phyloP scores from a whole-genome alignment of 768 basidiomycete species.

The Tulasnella sp. region DNA sequence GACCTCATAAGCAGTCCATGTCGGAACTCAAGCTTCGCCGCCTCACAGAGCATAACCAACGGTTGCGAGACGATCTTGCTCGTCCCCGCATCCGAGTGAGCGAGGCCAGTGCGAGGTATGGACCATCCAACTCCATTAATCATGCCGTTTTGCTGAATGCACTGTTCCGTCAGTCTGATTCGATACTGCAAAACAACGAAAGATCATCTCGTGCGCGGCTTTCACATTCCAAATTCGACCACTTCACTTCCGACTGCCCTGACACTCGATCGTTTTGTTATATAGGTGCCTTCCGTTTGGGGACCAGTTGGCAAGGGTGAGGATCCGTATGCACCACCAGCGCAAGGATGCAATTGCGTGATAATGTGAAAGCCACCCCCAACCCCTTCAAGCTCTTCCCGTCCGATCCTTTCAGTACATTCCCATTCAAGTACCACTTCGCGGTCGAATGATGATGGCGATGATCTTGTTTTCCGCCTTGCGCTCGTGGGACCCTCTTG shows the following conservation, averaged over 20 bases:
- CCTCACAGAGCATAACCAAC: slow-evolving; percentile 85
- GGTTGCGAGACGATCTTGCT: slow-evolving; percentile 78
- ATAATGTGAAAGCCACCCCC: slow-evolving; percentile 35
- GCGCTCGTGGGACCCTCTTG: not conserved
- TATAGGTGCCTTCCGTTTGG: slow-evolving; percentile 90
- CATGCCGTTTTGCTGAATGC: not conserved
- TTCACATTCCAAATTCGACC: slow-evolving; percentile 6
- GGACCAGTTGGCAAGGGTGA: slow-evolving; percentile 84
- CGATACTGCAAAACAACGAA: slow-evolving; percentile 89
- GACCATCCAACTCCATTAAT: slow-evolving; percentile 12
- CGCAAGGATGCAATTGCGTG: slow-evolving; percentile 50
- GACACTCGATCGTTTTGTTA: slow-evolving; percentile 19
- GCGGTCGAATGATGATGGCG: not conserved
- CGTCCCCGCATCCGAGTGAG: slow-evolving; percentile 83
- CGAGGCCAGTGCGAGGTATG: slow-evolving; percentile 79
- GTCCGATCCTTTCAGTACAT: not conserved
- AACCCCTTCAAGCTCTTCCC: not conserved
- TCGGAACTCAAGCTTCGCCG: slow-evolving; percentile 92
- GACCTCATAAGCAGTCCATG: slow-evolving; percentile 70
- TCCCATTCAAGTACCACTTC: not conserved
- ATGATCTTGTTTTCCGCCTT: not conserved
- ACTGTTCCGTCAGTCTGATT: slow-evolving; percentile 50
- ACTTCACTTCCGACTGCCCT: slow-evolving; percentile 12
- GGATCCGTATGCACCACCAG: slow-evolving; percentile 79
- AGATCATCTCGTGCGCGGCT: slow-evolving; percentile 64